These are phyloP conservation scores for Puccinia brachypodii DNA, from an alignment of 1,284 basidiomycete genomes.

Conservation along the genomic window DNA sequence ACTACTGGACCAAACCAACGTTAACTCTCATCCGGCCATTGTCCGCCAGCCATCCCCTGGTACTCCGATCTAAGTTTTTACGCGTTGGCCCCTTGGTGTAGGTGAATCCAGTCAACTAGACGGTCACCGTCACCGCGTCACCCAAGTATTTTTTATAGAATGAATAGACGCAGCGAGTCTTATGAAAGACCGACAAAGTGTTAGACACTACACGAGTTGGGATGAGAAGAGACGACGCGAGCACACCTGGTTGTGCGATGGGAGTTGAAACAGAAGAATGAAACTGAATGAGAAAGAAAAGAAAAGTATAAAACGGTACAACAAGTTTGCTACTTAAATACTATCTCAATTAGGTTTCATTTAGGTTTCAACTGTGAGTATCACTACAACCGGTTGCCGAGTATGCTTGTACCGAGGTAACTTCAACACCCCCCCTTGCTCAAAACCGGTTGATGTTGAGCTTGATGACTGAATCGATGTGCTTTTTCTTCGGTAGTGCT, in stretches of 20 bases:
- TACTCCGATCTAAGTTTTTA: no score
- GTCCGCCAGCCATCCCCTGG: no score
- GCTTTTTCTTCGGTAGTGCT: background rate
- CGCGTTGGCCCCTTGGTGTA: no score
- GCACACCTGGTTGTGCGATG: background rate
- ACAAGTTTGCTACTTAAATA: background rate
- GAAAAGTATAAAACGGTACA: background rate
- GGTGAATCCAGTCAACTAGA: no score
- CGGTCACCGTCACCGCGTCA: no score
- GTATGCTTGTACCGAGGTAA: background rate
- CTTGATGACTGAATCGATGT: background rate
- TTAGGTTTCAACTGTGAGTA: background rate
- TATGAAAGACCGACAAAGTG: no score
- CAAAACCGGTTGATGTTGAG: background rate
- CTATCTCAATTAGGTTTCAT: background rate
- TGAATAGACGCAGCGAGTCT: no score
- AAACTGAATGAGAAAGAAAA: background rate
- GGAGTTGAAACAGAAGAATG: constrained; percentile 1
- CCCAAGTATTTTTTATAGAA: no score
- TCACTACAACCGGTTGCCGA: background rate
- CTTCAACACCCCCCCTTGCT: background rate
- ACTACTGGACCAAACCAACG: no score
- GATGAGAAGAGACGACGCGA: background rate
- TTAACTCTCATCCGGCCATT: no score
- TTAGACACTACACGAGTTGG: background rate